These are phyloP conservation scores for Sclerospora graminicola DNA, from an alignment of 352 stramenopile species.

Conservation along the genomic window DNA sequence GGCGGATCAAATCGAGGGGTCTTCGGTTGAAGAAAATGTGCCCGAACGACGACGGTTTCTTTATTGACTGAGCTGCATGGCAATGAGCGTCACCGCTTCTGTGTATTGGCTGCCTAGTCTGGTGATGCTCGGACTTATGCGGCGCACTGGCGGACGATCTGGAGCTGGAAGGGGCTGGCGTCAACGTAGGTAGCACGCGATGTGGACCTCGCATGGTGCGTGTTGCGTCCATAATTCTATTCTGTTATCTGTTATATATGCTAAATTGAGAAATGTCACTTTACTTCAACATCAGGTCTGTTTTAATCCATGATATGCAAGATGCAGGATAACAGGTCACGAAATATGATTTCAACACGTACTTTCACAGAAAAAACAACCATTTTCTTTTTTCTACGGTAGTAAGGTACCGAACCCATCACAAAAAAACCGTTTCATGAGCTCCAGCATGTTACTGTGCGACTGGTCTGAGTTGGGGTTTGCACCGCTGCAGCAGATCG, in stretches of 20 bases:
- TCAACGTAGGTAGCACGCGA: slow-evolving; percentile 14
- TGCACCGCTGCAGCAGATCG: too few relatives aligned
- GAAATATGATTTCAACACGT: too few relatives aligned
- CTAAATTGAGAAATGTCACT: neutral
- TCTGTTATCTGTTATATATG: too few relatives aligned
- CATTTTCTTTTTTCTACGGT: too few relatives aligned
- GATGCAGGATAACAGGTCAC: too few relatives aligned
- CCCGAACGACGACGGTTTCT: slow-evolving; percentile 21
- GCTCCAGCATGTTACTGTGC: too few relatives aligned
- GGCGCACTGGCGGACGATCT: slow-evolving; percentile 1
- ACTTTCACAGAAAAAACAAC: too few relatives aligned
- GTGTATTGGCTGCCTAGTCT: slow-evolving; percentile 3
- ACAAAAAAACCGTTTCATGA: too few relatives aligned
- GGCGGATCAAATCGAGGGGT: slow-evolving; percentile 30
- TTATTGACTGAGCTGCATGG: neutral
- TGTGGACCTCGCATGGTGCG: slow-evolving; percentile 6
- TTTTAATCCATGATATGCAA: neutral
- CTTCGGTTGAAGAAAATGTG: slow-evolving; percentile 43
- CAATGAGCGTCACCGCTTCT: neutral
- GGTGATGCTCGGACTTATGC: slow-evolving; percentile 13
- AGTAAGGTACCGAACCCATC: too few relatives aligned
- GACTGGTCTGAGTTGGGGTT: too few relatives aligned
- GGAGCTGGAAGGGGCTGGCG: slow-evolving; percentile 12
- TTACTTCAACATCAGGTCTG: neutral
- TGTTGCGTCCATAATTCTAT: slow-evolving; percentile 9